Base-by-base conservation (phyloP, 2,329 filamentous ascomycete genomes). In the Phialemoniopsis sp. region DNA sequence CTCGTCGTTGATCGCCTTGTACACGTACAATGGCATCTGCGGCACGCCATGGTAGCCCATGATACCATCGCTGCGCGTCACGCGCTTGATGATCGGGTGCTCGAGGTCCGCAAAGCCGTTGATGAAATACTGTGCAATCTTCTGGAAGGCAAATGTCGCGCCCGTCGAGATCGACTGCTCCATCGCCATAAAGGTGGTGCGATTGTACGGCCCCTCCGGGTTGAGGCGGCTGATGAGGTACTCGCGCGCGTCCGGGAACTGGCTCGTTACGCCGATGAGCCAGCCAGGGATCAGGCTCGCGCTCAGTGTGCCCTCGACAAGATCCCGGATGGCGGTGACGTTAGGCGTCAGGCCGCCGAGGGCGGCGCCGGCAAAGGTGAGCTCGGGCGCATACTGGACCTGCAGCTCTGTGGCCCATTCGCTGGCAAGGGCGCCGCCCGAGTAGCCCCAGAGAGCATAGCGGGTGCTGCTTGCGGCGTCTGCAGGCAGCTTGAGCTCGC, bases 351-450 rank as follows among this genome's bases (percentile, higher is more conserved):
- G 44, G 0, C 73, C 74, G 4, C 75, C 73, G 0, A 78, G 45
- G 0, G 70, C 73, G 2, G 63, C 67, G 3, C 72, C 74, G 1
- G 57, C 57, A 26, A 80, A 61, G 3, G 59, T 54, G 5, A 80
- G 52, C 30, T 77, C 72, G 0, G 75, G 72, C 0, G 76, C 75
- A 43, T 80, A 80, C 5, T 58, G 56, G 1, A 61, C 57, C 32
- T 73, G 71, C 16, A 78, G 51, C 36, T 78, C 72, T 13, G 70
- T 67, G 0, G 75, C 75, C 61, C 66, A 74, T 21, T 70, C 71
- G 3, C 60, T 68, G 0, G 73, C 73, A 14, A 78, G 45, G 3
- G 67, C 66, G 4, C 76, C 76, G 3, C 76, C 76, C 1, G 70
- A 76, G 48, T 78, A 80, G 1, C 76, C 76, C 72, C 70, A 75